Base-by-base conservation (phyloP, 2,329 filamentous ascomycete species). In the Laburnicola sp. region DNA sequence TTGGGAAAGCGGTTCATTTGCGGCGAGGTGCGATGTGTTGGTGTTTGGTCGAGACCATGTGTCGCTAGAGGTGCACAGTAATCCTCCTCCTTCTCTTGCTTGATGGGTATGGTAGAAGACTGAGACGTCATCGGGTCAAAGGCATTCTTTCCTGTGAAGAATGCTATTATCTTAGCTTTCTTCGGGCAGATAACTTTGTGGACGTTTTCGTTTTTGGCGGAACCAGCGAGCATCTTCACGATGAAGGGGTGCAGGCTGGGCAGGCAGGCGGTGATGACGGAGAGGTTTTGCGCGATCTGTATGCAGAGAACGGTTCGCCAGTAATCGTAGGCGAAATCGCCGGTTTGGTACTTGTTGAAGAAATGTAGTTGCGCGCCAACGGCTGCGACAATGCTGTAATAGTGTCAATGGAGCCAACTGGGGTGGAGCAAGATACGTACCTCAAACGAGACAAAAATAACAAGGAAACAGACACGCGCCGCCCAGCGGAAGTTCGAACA, bases 61-160 rank as follows among this genome's bases (percentile, higher is more conserved):
- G 66, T 69, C 8, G 63, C 65, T 0, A 69, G 50, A 2, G 66
- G 65, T 9, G 50, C 54, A 50, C 65, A 68, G 35, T 67, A 69
- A 2, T 56, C 50, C 36, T 51, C 49, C 11, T 46, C 45, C 2
- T 46, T 50, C 11, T 49, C 31, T n/a, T 58, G 50, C 7, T 53
- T 54, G 16, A 58, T 62, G 9, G 59, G 58, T n/a, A 50, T 28
- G 6, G 27, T 42, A 3, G 58, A 58, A 2, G 51, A 53, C 8
- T 36, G 41, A 6, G 55, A 53, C 4, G 48, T 48, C 27, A 53
- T 57, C 1, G 42, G 35, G 31, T 57, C 52, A 22, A 51, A 57
- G 28, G 7, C 45, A 3, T 44, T 32, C 32, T 46, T 53, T n/a
- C 25, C 32, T 4, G 16, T 10, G 10, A 60, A 38, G 25, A 35